Conservation (phyloP, 2,329 filamentous ascomycete genomes). For the Scopulariopsis brevicaulis region DNA sequence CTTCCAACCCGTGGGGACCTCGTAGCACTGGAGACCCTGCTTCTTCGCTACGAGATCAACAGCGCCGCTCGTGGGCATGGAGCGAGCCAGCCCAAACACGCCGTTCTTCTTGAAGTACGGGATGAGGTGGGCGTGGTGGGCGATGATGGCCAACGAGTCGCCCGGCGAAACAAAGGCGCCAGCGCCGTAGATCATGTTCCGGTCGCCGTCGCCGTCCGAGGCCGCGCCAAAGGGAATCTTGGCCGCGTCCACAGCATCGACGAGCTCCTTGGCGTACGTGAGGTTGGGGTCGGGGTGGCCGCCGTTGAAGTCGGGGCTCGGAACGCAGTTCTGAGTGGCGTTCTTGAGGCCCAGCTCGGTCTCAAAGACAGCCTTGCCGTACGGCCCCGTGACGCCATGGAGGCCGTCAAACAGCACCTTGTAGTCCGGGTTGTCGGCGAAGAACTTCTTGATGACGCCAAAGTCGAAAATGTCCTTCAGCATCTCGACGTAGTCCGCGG, state of each 20-base stretch:
- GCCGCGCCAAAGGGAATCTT: constrained; percentile 92
- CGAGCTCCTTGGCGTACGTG: constrained; percentile 89
- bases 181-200: constrained; percentile 99
- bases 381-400: constrained; percentile 88
- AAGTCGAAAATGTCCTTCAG: constrained; percentile 99
- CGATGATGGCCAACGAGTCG: constrained; percentile 95
- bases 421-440: constrained; percentile 78
- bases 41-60: constrained; percentile 94
- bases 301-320: constrained; percentile 89
- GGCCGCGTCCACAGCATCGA: constrained; percentile 85
- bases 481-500: constrained; percentile 84
- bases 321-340: constrained; percentile 80
- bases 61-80: constrained; percentile 94
- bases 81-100: constrained; percentile 87
- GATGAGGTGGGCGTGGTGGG: constrained; percentile 90
- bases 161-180: constrained; percentile 94
- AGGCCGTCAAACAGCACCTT: constrained; percentile 95
- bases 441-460: constrained; percentile 87
- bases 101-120: constrained; percentile 98
- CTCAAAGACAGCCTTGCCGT: constrained; percentile 90
- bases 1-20: constrained; percentile 98
- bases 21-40: constrained; percentile 83
- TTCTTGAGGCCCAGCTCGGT: constrained; percentile 76
- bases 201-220: constrained; percentile 93
- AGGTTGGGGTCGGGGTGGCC: constrained; percentile 97